Percentiles rank a stretch among this genome's conserved stretches.
These are phyloP conservation scores for Mrakia blollopis DNA, from an alignment of 768 basidiomycete genomes.

Conservation along the genomic window DNA sequence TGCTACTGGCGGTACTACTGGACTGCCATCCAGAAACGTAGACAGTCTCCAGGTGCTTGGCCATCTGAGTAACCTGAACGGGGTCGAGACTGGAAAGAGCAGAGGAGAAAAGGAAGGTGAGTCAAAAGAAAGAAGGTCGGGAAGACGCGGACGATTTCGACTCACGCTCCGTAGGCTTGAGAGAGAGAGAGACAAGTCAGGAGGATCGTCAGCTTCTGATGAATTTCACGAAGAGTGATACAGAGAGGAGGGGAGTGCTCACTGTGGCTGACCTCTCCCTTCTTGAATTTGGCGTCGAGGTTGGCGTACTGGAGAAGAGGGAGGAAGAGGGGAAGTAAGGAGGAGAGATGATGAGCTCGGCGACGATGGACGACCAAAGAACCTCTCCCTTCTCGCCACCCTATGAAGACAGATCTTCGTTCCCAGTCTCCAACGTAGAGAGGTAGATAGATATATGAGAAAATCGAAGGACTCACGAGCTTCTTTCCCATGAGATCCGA, in stretches of 20 bases:
- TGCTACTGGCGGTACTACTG: constrained; percentile 85
- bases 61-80: constrained; percentile 98
- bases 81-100: constrained; percentile 72
- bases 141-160: constrained; percentile 37
- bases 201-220: too few relatives aligned
- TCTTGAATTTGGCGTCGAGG: constrained; percentile 69
- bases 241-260: not conserved
- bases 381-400: too few relatives aligned
- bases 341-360: not conserved
- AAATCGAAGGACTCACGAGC: constrained; percentile 45
- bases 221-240: not conserved
- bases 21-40: constrained; percentile 88
- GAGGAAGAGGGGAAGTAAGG: not conserved
- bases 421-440: not conserved
- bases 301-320: constrained; percentile 50
- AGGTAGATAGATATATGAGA: not conserved
- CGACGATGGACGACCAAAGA: not conserved
- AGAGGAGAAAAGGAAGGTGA: not conserved
- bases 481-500: constrained; percentile 82
- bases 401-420: too few relatives aligned
- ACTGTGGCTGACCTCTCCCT: constrained; percentile 75
- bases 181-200: not conserved
- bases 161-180: constrained; percentile 86
- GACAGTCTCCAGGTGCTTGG: constrained; percentile 90
- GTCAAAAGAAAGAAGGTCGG: not conserved